A percentile compares a stretch with the other conserved stretches of the same genome.
phyloP scores from a whole-genome alignment of 2,329 filamentous ascomycete species.

The Talaromyces islandicus region DNA sequence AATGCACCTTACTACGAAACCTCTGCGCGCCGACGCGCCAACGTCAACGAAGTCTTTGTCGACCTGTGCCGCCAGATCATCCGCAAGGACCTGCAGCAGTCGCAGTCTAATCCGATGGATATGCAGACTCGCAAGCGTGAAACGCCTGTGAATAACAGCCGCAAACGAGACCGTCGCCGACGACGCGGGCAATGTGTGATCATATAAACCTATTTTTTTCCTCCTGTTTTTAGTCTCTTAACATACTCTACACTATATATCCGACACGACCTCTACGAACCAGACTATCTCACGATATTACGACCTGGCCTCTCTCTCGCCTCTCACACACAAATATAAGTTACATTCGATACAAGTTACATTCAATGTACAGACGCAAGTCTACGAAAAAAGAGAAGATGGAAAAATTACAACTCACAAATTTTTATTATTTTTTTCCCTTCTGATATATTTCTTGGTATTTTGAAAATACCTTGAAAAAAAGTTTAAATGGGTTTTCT shows the following conservation, averaged over 20 bases:
- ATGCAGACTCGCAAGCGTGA: constrained; percentile 29
- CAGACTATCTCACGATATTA: neutral
- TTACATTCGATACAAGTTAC: neutral
- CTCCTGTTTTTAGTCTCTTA: constrained; percentile 5
- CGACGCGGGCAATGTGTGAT: constrained; percentile 35
- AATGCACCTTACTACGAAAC: constrained; percentile 87
- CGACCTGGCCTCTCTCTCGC: neutral
- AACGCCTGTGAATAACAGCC: constrained; percentile 26
- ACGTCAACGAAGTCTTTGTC: constrained; percentile 85
- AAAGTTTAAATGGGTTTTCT: neutral
- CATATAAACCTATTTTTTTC: constrained; percentile 20
- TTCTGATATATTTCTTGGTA: neutral
- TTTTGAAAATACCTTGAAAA: neutral
- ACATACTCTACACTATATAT: neutral
- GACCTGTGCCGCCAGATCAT: constrained; percentile 81
- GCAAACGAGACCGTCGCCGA: constrained; percentile 25
- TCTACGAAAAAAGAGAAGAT: neutral
- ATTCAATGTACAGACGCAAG: neutral
- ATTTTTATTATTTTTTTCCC: neutral
- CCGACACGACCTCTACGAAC: neutral
- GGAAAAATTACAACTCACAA: neutral
- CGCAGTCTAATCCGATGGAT: constrained; percentile 24
- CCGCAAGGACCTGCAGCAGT: constrained; percentile 53
- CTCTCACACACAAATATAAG: neutral
- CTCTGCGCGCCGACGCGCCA: constrained; percentile 73